phyloP scores from a whole-genome alignment of 2,329 filamentous ascomycete genomes.

The Trichoderma hamatum region DNA sequence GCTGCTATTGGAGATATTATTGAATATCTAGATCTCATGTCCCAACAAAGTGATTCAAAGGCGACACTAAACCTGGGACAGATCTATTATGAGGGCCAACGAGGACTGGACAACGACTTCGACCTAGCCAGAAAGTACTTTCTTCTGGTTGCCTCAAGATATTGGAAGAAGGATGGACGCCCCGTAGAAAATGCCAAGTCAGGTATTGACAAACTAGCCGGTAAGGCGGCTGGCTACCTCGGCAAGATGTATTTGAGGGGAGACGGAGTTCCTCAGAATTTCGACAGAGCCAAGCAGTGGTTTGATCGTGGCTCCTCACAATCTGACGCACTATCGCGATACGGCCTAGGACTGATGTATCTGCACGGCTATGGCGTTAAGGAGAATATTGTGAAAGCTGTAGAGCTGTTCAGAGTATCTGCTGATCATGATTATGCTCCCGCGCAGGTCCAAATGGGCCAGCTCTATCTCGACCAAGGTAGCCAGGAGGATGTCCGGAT shows the following conservation, averaged over 20 bases:
- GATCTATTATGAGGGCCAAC: constrained; percentile 85
- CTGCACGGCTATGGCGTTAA: constrained; percentile 74
- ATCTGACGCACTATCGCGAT: constrained; percentile 81
- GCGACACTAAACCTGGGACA: constrained; percentile 84
- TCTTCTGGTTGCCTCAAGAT: constrained; percentile 73
- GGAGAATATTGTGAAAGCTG: constrained; percentile 71
- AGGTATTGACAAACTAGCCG: constrained; percentile 75
- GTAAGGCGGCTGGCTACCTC: constrained; percentile 83
- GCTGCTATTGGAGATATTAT: constrained; percentile 91
- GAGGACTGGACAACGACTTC: constrained; percentile 73
- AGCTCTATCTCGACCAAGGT: constrained; percentile 85
- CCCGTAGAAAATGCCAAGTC: constrained; percentile 69
- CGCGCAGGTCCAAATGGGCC: constrained; percentile 80
- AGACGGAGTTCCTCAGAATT: constrained; percentile 80
- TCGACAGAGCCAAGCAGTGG: constrained; percentile 75
- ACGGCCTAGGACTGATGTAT: constrained; percentile 81
- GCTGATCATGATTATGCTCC: constrained; percentile 81
- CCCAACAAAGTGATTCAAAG: constrained; percentile 84
- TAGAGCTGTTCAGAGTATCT: constrained; percentile 74
- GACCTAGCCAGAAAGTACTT: constrained; percentile 79
- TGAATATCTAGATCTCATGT: constrained; percentile 89
- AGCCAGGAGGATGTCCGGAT: constrained; percentile 68
- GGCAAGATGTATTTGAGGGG: constrained; percentile 89
- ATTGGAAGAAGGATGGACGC: constrained; percentile 81
- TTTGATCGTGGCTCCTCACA: constrained; percentile 77